A percentile compares a stretch with the other conserved stretches of the same genome.
These are phyloP conservation scores for Ceratocystis colombiana DNA, from an alignment of 2,329 filamentous ascomycete genomes.

Conservation along the genomic window DNA sequence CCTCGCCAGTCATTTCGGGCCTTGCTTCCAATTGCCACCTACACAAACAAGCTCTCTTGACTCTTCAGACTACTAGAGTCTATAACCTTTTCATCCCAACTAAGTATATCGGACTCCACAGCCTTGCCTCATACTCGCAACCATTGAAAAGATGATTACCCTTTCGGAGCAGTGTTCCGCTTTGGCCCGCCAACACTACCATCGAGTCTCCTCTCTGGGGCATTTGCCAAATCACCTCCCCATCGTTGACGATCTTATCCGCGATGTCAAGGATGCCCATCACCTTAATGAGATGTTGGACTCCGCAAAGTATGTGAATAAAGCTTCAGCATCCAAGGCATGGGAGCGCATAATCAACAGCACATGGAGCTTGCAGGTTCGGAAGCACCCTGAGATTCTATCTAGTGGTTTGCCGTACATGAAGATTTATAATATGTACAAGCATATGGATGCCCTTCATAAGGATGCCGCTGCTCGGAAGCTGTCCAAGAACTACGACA, in stretches of 20 bases:
- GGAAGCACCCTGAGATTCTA: neutral
- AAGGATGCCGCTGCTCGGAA: slow-evolving; percentile 1
- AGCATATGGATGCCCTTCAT: neutral
- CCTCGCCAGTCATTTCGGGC: slow-evolving; percentile 9
- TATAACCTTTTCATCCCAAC: neutral
- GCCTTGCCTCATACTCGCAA: neutral
- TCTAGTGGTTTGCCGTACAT: slow-evolving; percentile 1
- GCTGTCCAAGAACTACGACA: neutral
- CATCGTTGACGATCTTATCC: neutral
- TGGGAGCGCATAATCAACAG: slow-evolving; percentile 4
- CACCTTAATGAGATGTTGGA: neutral
- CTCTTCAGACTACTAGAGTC: no score
- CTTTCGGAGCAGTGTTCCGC: neutral
- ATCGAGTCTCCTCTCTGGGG: neutral
- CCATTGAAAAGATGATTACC: neutral
- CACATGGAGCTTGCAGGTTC: neutral
- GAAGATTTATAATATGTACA: neutral
- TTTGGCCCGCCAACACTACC: slow-evolving; percentile 1
- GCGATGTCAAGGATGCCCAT: neutral
- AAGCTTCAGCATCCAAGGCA: neutral
- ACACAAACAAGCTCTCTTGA: no score
- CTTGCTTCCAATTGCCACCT: neutral
- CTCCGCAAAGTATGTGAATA: neutral
- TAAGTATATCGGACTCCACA: neutral
- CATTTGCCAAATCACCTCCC: neutral